Percentiles rank a stretch among this genome's conserved stretches.
Conservation (phyloP, 2,329 filamentous ascomycete genomes). For the Colletotrichum simmondsii region DNA sequence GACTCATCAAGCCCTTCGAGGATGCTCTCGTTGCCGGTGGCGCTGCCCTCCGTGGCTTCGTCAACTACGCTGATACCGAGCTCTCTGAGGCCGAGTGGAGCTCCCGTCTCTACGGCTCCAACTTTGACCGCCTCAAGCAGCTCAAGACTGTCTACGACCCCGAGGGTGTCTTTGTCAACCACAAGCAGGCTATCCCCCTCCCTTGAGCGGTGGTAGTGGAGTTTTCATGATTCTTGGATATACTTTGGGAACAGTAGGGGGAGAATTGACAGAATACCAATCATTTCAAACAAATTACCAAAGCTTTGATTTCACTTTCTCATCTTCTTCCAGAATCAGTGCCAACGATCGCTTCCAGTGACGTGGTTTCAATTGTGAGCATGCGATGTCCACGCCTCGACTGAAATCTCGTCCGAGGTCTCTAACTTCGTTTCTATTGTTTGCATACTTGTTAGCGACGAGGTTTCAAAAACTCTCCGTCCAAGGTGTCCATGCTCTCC, state of each 20-base stretch:
- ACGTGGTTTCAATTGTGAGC: no score
- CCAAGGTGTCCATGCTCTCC: background rate
- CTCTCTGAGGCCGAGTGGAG: conserved; percentile 33
- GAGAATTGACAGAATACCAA: background rate
- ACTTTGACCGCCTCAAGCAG: conserved; percentile 34
- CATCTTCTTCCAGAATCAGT: no score
- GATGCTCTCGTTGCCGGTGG: conserved; percentile 28
- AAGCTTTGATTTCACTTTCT: no score
- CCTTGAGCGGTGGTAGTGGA: background rate
- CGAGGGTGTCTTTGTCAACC: conserved; percentile 29
- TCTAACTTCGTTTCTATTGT: background rate
- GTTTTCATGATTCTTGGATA: background rate
- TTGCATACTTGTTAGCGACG: no score
- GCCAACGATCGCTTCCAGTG: no score
- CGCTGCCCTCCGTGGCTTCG: conserved; percentile 28
- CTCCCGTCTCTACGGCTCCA: conserved; percentile 31
- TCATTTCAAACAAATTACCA: no score
- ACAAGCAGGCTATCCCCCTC: conserved; percentile 35
- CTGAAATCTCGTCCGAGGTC: background rate
- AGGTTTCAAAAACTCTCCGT: background rate
- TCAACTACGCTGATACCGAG: conserved; percentile 35
- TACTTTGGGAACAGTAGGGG: background rate
- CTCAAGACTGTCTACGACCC: conserved; percentile 33
- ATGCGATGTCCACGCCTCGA: background rate
- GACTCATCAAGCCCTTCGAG: conserved; percentile 46